Conservation (phyloP, 1,139 yeast species). For the Nadsonia starkeyi-henricii region DNA sequence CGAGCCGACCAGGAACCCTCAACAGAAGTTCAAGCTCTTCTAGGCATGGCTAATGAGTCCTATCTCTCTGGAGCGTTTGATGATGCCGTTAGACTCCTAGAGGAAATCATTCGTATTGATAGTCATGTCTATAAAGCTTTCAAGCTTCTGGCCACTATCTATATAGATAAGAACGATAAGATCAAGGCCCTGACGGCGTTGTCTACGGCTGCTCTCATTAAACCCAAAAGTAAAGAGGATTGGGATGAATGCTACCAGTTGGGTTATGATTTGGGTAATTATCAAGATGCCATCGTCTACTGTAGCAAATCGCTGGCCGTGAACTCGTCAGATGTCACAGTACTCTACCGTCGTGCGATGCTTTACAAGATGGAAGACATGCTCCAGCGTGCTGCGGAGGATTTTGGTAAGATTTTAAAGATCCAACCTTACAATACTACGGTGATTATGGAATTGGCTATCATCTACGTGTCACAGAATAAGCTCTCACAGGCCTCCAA, state of each 20-base stretch:
- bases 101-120: constrained; percentile 66
- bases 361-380: constrained; percentile 53
- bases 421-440: constrained; percentile 48
- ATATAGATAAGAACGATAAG: constrained; percentile 49
- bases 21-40: constrained; percentile 11
- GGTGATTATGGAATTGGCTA: constrained; percentile 64
- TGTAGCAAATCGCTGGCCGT: constrained; percentile 59
- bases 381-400: constrained; percentile 59
- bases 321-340: constrained; percentile 39
- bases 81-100: constrained; percentile 50
- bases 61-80: constrained; percentile 31
- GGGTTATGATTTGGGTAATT: constrained; percentile 54
- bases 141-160: constrained; percentile 74
- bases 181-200: constrained; percentile 70
- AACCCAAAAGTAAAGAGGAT: constrained; percentile 61
- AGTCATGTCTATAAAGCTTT: constrained; percentile 72
- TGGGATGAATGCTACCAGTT: constrained; percentile 74
- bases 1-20: constrained; percentile 8
- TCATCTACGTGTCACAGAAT: constrained; percentile 59
- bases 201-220: constrained; percentile 73
- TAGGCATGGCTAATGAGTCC: constrained; percentile 10
- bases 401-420: constrained; percentile 49
- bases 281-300: constrained; percentile 73
- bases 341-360: constrained; percentile 38
- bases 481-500: constrained; percentile 68